phyloP scores from a whole-genome alignment of 2,329 filamentous ascomycete species.

The Scedosporium minutisporum region DNA sequence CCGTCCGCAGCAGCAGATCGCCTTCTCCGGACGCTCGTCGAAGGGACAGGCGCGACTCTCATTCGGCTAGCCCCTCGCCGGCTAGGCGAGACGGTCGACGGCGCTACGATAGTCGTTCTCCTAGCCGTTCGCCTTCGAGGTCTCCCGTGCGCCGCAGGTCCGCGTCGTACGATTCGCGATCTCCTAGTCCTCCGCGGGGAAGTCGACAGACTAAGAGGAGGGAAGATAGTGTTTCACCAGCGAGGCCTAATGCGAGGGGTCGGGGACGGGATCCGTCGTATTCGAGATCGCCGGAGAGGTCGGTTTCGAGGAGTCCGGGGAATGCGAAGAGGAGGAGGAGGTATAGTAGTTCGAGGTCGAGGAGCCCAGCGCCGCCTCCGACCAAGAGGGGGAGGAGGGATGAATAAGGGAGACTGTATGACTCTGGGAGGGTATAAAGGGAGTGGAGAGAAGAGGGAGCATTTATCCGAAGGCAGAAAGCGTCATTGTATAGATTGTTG shows the following conservation, averaged over 20 bases:
- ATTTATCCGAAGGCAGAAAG: neutral
- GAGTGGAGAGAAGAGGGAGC: neutral
- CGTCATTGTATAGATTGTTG: neutral
- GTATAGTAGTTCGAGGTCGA: conserved; percentile 7
- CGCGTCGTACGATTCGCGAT: conserved; percentile 20
- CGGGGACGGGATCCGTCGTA: conserved; percentile 8
- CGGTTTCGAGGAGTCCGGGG: neutral
- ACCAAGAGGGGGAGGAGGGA: conserved; percentile 10
- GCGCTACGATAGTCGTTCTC: conserved; percentile 22
- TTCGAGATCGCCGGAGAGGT: conserved; percentile 9
- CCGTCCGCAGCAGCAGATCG: conserved; percentile 11
- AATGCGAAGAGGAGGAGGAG: conserved; percentile 9
- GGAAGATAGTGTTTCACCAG: neutral
- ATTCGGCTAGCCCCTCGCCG: conserved; percentile 21
- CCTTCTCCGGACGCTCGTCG: conserved; percentile 12
- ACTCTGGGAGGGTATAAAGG: neutral
- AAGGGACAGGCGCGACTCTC: conserved; percentile 14
- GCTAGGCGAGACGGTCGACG: conserved; percentile 20
- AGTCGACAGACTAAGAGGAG: neutral
- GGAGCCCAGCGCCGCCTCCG: conserved; percentile 8
- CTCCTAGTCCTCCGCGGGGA: neutral
- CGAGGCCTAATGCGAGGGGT: conserved; percentile 1
- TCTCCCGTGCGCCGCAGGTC: conserved; percentile 14
- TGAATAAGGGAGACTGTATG: neutral
- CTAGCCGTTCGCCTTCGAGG: conserved; percentile 11